Percentiles rank a stretch among this genome's conserved stretches.
These are phyloP conservation scores for Rubroboletus satanas DNA, from an alignment of 768 basidiomycete genomes.

Conservation along the genomic window DNA sequence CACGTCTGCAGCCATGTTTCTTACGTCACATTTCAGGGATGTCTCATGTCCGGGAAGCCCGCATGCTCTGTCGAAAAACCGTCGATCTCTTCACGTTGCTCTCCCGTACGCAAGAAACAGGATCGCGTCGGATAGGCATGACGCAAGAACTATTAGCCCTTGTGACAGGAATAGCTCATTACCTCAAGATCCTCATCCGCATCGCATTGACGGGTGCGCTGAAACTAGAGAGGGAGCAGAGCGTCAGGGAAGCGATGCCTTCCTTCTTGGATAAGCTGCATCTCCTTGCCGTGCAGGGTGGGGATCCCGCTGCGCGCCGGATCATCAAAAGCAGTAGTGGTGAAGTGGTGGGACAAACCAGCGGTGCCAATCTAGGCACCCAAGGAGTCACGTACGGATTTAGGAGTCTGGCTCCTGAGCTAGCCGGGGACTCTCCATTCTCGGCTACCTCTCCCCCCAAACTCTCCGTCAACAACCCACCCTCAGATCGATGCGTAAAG, in stretches of 20 bases:
- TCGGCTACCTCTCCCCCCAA: slow-evolving; percentile 39
- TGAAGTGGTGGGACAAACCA: slow-evolving; percentile 42
- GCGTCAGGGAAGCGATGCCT: slow-evolving; percentile 76
- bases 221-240: slow-evolving; percentile 90
- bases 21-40: slow-evolving; percentile 56
- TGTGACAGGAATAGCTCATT: slow-evolving; percentile 98
- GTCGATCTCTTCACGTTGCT: slow-evolving; percentile 96
- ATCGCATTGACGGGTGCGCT: slow-evolving; percentile 95
- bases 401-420: slow-evolving; percentile 85
- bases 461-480: slow-evolving; percentile 62
- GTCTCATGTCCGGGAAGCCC: slow-evolving; percentile 97
- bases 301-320: slow-evolving; percentile 72
- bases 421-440: slow-evolving; percentile 86
- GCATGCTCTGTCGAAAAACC: slow-evolving; percentile 97
- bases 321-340: slow-evolving; percentile 74
- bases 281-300: slow-evolving; percentile 81
- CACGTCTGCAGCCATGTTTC: slow-evolving; percentile 1
- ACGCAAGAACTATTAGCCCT: slow-evolving; percentile 95
- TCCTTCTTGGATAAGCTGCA: slow-evolving; percentile 92
- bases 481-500: slow-evolving; percentile 87
- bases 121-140: slow-evolving; percentile 88
- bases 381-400: slow-evolving; percentile 90
- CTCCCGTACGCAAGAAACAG: slow-evolving; percentile 93
- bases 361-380: slow-evolving; percentile 64
- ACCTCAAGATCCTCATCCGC: slow-evolving; percentile 98